Conservation (phyloP, 768 basidiomycete genomes). For the Suillus tomentosus region DNA sequence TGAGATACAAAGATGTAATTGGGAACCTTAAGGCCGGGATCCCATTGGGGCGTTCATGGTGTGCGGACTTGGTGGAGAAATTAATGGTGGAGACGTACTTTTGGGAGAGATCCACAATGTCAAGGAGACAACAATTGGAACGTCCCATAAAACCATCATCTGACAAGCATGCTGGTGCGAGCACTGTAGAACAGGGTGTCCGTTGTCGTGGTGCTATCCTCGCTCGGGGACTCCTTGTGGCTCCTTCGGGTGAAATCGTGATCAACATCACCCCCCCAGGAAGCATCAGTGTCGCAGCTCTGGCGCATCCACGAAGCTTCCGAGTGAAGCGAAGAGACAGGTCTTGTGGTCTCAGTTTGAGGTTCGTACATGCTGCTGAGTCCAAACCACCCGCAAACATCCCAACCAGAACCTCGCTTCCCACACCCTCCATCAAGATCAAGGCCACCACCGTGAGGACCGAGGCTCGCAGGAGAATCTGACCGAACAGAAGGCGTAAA, state of each 20-base stretch:
- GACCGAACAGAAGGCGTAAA: conserved; percentile 9
- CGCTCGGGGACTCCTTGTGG: conserved; percentile 22
- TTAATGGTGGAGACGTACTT: neutral
- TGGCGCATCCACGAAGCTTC: conserved; percentile 7
- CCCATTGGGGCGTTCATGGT: neutral
- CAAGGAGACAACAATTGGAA: neutral
- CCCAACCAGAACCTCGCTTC: conserved; percentile 36
- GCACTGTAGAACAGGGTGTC: conserved; percentile 34
- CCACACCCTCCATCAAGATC: conserved; percentile 32
- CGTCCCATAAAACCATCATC: conserved; percentile 9
- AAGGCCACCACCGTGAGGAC: conserved; percentile 31
- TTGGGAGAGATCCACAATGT: neutral
- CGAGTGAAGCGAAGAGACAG: neutral
- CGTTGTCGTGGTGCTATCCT: conserved; percentile 25
- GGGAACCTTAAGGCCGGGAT: neutral
- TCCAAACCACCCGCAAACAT: conserved; percentile 34
- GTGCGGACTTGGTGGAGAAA: neutral
- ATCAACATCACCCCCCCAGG: conserved; percentile 6
- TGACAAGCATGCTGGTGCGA: conserved; percentile 27
- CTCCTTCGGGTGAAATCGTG: conserved; percentile 11
- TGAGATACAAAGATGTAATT: neutral
- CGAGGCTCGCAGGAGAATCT: conserved; percentile 24
- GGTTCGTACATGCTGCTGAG: conserved; percentile 12
- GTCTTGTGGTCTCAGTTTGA: neutral
- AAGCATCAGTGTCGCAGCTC: conserved; percentile 19